Evolutionary conservation across 768 basidiomycete species (phyloP), one percentile per base, ranked within the genome.

Genomic region (Termitomyces sp.): DNA sequence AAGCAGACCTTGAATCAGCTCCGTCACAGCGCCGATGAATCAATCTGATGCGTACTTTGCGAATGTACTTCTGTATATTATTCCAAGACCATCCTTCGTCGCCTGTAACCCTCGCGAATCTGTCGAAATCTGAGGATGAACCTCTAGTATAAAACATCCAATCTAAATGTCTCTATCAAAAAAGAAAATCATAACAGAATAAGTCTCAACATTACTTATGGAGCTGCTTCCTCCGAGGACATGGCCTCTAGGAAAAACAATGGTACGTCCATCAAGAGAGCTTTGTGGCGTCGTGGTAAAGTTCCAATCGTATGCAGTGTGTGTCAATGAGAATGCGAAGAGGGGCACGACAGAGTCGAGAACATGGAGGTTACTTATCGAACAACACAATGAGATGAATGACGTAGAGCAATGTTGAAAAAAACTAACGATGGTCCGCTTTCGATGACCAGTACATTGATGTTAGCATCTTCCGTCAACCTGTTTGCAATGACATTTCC

Each of bases 181-280:
- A 45, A 13, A 12, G 35, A 8, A n/a, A n/a, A 13, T 15, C 0
- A 2, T 39, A 33, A 40, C 18, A 44, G 2, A 38, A 20, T 2
- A 22, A 22, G 33, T 61, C 20, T 42, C 11, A 18, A 28, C 8
- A 18, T 54, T 3, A 67, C 71, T 73, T 57, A 70, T 64, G 7
- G 72, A 73, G 46, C 74, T 76, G 18, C 67, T 70, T 13, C 75
- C 75, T 3, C 74, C 74, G 3, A 74, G 66, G 20, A 74, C 60
- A 36, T 67, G 69, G 0, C 71, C 73, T 57, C 69, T 59, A 12
- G 70, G 66, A 32, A 68, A 67, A 0, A 50, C 8, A 1, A 70
- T 22, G 22, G 56, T 53, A 4, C 72, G 63, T 18, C 68, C 69
- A 50, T 62, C 60, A 35, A 73, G 50, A 0, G 63, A 69, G 11